phyloP scores from a whole-genome alignment of 2,329 filamentous ascomycete genomes.

The Sporothrix pseudoabietina region DNA sequence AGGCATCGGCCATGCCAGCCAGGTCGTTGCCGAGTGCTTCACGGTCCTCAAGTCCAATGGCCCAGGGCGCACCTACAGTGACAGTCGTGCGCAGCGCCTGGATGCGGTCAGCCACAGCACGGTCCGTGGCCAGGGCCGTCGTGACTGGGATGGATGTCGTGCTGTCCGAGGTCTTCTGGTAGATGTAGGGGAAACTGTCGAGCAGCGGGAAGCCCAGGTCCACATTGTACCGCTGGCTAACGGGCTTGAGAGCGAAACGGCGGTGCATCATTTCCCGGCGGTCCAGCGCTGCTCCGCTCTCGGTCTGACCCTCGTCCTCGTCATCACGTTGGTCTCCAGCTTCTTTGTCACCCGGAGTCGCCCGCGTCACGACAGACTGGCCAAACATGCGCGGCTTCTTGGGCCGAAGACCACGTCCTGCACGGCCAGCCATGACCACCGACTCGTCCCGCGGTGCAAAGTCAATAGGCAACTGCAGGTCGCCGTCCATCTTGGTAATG shows the following conservation, averaged over 20 bases:
- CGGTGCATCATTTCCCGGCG: conserved; percentile 35
- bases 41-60: conserved; percentile 73
- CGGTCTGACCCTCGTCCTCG: conserved; percentile 6
- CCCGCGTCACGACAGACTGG: conserved; percentile 45
- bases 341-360: conserved; percentile 37
- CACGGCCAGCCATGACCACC: conserved; percentile 28
- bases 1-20: conserved; percentile 80
- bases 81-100: conserved; percentile 65
- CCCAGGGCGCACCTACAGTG: conserved; percentile 54
- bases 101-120: conserved; percentile 69
- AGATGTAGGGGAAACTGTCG: conserved; percentile 81
- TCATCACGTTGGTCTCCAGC: conserved; percentile 16
- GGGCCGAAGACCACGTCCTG: conserved; percentile 31
- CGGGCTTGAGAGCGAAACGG: conserved; percentile 38
- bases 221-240: conserved; percentile 46
- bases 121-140: conserved; percentile 71
- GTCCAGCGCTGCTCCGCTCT: not conserved
- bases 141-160: conserved; percentile 51
- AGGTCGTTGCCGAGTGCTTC: conserved; percentile 82
- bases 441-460: conserved; percentile 47
- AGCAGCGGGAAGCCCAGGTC: conserved; percentile 71
- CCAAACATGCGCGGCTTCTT: conserved; percentile 46
- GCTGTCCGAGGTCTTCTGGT: conserved; percentile 49
- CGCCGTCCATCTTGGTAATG: conserved; percentile 29
- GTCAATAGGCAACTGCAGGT: conserved; percentile 45